Evolutionary conservation across 2,329 filamentous ascomycete genomes (phyloP).

Genomic region (Penicillium vulpinum): DNA sequence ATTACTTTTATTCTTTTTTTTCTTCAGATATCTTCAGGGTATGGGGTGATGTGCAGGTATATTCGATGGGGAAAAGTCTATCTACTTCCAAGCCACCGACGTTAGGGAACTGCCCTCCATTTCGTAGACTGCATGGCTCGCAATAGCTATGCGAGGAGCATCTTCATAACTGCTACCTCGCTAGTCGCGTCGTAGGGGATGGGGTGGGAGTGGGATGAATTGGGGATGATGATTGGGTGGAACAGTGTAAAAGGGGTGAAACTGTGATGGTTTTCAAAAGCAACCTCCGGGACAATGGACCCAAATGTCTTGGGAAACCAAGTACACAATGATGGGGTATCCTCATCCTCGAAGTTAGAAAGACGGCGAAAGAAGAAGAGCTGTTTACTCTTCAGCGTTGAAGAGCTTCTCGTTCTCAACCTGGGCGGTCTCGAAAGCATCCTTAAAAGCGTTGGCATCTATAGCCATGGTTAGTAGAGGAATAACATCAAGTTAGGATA

Average conservation of each 20-base stretch:
- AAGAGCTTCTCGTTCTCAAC: slow-evolving; percentile 92
- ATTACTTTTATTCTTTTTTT: background rate
- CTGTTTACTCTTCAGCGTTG: slow-evolving; percentile 48
- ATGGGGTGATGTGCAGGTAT: slow-evolving; percentile 30
- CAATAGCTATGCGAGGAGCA: slow-evolving; percentile 28
- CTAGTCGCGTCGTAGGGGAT: slow-evolving; percentile 22
- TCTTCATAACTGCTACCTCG: slow-evolving; percentile 32
- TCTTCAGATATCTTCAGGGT: slow-evolving; percentile 5
- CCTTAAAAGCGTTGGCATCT: slow-evolving; percentile 98
- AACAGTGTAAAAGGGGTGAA: slow-evolving; percentile 12
- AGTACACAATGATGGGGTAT: slow-evolving; percentile 9
- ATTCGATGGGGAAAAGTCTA: slow-evolving; percentile 36
- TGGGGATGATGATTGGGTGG: slow-evolving; percentile 9
- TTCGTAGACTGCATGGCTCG: slow-evolving; percentile 28
- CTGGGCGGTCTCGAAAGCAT: slow-evolving; percentile 94
- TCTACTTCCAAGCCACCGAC: slow-evolving; percentile 35
- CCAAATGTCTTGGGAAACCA: slow-evolving; percentile 14
- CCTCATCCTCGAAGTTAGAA: slow-evolving; percentile 2
- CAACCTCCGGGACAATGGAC: slow-evolving; percentile 14
- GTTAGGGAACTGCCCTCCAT: slow-evolving; percentile 21
- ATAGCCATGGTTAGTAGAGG: slow-evolving; percentile 18
- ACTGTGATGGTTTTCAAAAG: slow-evolving; percentile 13
- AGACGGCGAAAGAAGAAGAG: background rate
- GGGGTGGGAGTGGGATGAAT: slow-evolving; percentile 12
- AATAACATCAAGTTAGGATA: background rate